phyloP scores from a whole-genome alignment of 1,284 basidiomycete genomes.

The Afroboletus lepidellus region DNA sequence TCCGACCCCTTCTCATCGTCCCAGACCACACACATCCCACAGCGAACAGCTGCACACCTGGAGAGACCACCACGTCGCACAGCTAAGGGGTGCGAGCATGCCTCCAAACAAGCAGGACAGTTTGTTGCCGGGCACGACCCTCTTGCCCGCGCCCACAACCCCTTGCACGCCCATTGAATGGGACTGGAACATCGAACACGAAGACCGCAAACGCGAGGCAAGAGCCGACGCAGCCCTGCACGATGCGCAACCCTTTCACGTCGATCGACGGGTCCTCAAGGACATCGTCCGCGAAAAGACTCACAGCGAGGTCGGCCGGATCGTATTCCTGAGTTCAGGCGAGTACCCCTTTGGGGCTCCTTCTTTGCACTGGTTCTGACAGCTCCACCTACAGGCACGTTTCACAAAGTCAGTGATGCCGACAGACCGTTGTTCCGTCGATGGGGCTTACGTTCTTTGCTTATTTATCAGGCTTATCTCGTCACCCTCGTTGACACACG shows the following conservation, averaged over 20 bases:
- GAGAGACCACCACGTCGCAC: slow-evolving; percentile 11
- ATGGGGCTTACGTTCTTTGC: slow-evolving; percentile 7
- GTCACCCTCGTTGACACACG: slow-evolving; percentile 60
- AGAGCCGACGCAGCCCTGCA: slow-evolving; percentile 59
- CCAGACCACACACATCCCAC: neutral
- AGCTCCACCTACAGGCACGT: slow-evolving; percentile 53
- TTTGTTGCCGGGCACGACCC: slow-evolving; percentile 22
- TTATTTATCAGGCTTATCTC: slow-evolving; percentile 60
- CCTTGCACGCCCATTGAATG: slow-evolving; percentile 42
- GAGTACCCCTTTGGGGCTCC: slow-evolving; percentile 26
- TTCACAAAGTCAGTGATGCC: slow-evolving; percentile 59
- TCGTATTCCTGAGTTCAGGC: slow-evolving; percentile 74
- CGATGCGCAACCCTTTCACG: slow-evolving; percentile 61
- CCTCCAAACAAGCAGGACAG: slow-evolving; percentile 1
- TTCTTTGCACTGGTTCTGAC: slow-evolving; percentile 1
- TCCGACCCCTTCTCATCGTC: neutral
- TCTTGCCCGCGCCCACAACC: slow-evolving; percentile 10
- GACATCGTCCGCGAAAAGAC: slow-evolving; percentile 73
- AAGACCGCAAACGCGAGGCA: slow-evolving; percentile 58
- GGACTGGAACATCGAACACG: slow-evolving; percentile 68
- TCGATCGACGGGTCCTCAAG: slow-evolving; percentile 68
- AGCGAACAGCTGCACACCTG: neutral
- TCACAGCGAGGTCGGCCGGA: slow-evolving; percentile 60
- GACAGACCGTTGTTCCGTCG: neutral
- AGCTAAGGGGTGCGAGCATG: slow-evolving; percentile 14